phyloP scores from a whole-genome alignment of 495 filamentous ascomycete species.

The Monascus purpureus region DNA sequence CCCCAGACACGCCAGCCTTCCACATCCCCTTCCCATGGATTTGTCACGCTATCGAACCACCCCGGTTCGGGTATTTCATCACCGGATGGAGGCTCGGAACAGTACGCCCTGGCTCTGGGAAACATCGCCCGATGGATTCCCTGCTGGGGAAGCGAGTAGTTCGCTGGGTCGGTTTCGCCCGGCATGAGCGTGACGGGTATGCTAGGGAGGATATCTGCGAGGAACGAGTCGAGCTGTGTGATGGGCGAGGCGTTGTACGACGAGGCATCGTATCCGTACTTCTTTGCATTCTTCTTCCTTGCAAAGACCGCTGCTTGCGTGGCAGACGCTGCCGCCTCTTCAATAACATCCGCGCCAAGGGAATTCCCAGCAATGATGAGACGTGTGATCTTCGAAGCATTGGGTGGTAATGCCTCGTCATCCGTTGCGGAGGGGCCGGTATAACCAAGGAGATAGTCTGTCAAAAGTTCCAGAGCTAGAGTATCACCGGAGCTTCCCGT shows the following conservation, averaged over 20 bases:
- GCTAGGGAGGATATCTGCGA: constrained; percentile 64
- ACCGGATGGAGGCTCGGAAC: constrained; percentile 31
- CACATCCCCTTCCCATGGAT: constrained; percentile 81
- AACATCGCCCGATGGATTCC: constrained; percentile 76
- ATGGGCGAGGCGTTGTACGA: constrained; percentile 78
- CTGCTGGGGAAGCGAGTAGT: constrained; percentile 67
- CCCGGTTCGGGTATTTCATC: constrained; percentile 37
- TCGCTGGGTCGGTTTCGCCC: constrained; percentile 63
- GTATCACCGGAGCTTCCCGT: constrained; percentile 58
- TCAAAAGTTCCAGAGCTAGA: constrained; percentile 59
- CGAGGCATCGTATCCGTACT: constrained; percentile 87
- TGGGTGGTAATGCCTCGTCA: constrained; percentile 14
- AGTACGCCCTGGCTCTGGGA: constrained; percentile 54
- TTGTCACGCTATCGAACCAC: constrained; percentile 84
- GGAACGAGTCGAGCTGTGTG: constrained; percentile 67
- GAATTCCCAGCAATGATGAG: constrained; percentile 90
- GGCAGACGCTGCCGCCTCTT: constrained; percentile 9
- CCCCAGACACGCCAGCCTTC: constrained; percentile 79
- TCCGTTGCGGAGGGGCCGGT: constrained; percentile 41
- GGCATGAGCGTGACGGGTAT: constrained; percentile 72
- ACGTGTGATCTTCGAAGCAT: constrained; percentile 56
- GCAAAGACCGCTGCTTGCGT: constrained; percentile 17
- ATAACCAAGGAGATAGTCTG: constrained; percentile 83
- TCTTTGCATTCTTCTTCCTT: constrained; percentile 46
- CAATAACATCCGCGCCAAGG: constrained; percentile 42